Evolutionary conservation across 2,329 filamentous ascomycete genomes (phyloP), one percentile per base, ranked within the genome.

Genomic region (Metarhizium anisopliae): DNA sequence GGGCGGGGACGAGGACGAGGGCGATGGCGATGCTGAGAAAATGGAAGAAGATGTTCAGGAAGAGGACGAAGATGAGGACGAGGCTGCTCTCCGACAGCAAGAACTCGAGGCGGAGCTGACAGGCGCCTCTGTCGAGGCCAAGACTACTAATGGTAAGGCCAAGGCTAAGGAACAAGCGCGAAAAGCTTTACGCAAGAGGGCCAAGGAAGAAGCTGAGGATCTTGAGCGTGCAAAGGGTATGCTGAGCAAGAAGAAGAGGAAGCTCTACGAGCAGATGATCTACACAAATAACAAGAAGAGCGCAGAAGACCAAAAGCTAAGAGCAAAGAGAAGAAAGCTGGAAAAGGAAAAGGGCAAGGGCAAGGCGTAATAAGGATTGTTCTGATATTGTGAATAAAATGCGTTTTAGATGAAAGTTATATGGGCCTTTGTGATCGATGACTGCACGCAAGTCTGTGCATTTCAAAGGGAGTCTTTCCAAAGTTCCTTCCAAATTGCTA

Each of bases 201-300:
- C 84, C 40, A 82, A 84, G 58, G 80, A 85, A 66, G 89, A 94
- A 68, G 85, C 87, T 4, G 94, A 97, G 72, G 92, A 97, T 65
- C 73, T 95, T 57, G 91, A 96, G 72, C 82, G 93, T 60, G 87
- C 90, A 70, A 96, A 96, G 83, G 94, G 95, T 77, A 99, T 99
- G 94, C 86, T 97, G 78, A 89, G 88, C 72, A 89, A 95, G 73
- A 94, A 95, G 83, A 99, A 97, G 85, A 82, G 94, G 66, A 96
- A 96, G 84, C 77, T 96, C 66, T 87, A 93, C 63, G 94, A 97
- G 78, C 94, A 96, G 78, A 99, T 99, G 90, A 81, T 91, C 68
- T 95, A 95, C 74, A 91, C 85, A 59, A 96, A 96, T 74, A 92
- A 87, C 75, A 92, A 94, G 81, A 89, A 90, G 78, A 93, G 93